Percentiles rank a stretch among this genome's conserved stretches.
phyloP scores from a whole-genome alignment of 129 eudicot genomes.

The Gnaphalium uliginosum region DNA sequence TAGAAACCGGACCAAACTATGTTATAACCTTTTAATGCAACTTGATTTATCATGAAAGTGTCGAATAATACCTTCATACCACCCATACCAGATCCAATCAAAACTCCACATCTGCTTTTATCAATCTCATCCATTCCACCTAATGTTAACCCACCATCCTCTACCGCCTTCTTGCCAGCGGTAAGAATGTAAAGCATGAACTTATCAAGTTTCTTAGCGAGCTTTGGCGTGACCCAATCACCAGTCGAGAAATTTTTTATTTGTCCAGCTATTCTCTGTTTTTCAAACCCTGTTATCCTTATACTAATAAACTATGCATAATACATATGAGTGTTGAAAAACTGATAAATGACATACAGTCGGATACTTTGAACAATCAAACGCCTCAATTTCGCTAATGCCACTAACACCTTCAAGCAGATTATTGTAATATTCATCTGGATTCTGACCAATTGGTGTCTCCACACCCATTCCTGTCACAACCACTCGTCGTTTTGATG shows the following conservation, averaged over 20 bases:
- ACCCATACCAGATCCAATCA: slow-evolving; percentile 84
- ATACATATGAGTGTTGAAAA: not conserved
- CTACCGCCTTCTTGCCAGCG: slow-evolving; percentile 89
- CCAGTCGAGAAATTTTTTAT: slow-evolving; percentile 70
- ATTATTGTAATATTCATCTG: slow-evolving; percentile 70
- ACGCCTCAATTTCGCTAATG: slow-evolving; percentile 66
- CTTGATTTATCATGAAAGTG: not conserved
- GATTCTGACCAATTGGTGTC: slow-evolving; percentile 67
- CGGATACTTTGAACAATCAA: slow-evolving; percentile 73
- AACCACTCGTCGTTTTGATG: slow-evolving; percentile 64
- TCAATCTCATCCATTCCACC: slow-evolving; percentile 60
- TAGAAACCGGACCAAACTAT: too few relatives aligned
- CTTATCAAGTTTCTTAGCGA: slow-evolving; percentile 67
- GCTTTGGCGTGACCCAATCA: slow-evolving; percentile 73
- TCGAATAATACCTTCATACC: slow-evolving; percentile 67
- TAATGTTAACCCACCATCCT: slow-evolving; percentile 64
- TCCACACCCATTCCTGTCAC: slow-evolving; percentile 92
- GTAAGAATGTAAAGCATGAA: slow-evolving; percentile 85
- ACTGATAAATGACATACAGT: slow-evolving; percentile 51
- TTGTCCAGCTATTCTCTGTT: slow-evolving; percentile 86
- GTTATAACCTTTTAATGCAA: not conserved
- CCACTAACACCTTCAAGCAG: slow-evolving; percentile 87
- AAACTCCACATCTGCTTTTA: slow-evolving; percentile 72
- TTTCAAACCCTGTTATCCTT: slow-evolving; percentile 16
- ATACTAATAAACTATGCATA: not conserved